Conservation (phyloP, 495 filamentous ascomycete genomes). For the Chaetomidium leptoderma region DNA sequence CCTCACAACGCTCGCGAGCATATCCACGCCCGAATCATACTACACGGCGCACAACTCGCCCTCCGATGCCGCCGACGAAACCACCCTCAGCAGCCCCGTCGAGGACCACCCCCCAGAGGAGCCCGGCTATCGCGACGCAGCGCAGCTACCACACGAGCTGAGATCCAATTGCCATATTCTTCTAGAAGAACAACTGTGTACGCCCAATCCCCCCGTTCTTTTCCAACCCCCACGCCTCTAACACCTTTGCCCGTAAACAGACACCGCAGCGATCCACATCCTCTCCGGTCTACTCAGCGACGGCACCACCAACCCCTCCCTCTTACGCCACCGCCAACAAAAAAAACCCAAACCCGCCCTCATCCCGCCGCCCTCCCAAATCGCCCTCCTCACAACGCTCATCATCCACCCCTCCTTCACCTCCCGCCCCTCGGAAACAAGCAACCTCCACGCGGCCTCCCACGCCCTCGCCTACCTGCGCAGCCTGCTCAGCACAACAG, state of each 20-base stretch:
- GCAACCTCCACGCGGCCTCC: slow-evolving; percentile 35
- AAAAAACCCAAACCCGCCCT: slow-evolving; percentile 38
- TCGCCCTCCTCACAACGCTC: slow-evolving; percentile 64
- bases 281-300: slow-evolving; percentile 61
- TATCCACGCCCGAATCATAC: slow-evolving; percentile 23
- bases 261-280: slow-evolving; percentile 63
- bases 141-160: slow-evolving; percentile 56
- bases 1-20: slow-evolving; percentile 19
- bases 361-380: slow-evolving; percentile 52
- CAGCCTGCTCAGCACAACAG: slow-evolving; percentile 36
- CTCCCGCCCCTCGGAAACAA: slow-evolving; percentile 33
- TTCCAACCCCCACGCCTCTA: background rate
- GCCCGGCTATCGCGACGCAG: slow-evolving; percentile 48
- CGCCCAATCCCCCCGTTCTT: slow-evolving; percentile 10
- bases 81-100: slow-evolving; percentile 20
- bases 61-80: slow-evolving; percentile 18
- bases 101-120: background rate
- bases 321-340: slow-evolving; percentile 12
- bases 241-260: slow-evolving; percentile 36
- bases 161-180: slow-evolving; percentile 64
- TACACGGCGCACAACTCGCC: slow-evolving; percentile 24
- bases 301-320: slow-evolving; percentile 36
- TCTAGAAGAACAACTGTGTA: slow-evolving; percentile 72
- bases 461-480: slow-evolving; percentile 41
- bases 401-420: slow-evolving; percentile 69